Base-by-base conservation (phyloP, 345 rosid genomes). In the Physaria fendleri region DNA sequence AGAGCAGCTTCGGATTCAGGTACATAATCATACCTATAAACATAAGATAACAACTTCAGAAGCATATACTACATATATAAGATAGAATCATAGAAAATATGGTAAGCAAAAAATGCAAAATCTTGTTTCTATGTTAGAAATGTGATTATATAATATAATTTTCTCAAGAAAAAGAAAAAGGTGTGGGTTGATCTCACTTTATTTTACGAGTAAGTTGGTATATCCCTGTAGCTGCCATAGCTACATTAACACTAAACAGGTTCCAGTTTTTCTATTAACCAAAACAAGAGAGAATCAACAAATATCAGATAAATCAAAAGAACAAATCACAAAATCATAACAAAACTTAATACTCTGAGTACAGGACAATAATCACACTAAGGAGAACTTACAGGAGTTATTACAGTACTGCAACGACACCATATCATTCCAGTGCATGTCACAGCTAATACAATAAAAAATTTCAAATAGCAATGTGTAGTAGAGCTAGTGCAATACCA, bases 231-330 rank as follows among this genome's bases (percentile, higher is more conserved):
- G 71, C 83, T 37, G 93, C 93, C 97, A 88, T 88, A 17, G 81
- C 93, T 40, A 88, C 46, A 46, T 88, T 92, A 55, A 86, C 95
- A 35, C 92, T 79, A 52, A 88, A 85, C 18, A 91, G 78, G 68
- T 88, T 91, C 96, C 96, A 91, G 74, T 91, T 88, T 75, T 88
- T 85, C 93, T 84, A 83, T 61, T 74, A 59, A 66, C n/a, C n/a
- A n/a, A n/a, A n/a, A n/a, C n/a, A n/a, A n/a, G n/a, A n/a, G n/a
- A n/a, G n/a, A n/a, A n/a, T n/a, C n/a, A n/a, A 44, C 11, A 41
- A 34, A 39, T 24, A 12, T 22, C 13, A 27, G 14, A 24, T 12
- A 29, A 18, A 7, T 30, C 18, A 21, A 25, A 37, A 44, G 2
- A 24, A 37, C 0, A 9, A 64, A 17, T 43, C 5, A 65, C 7